phyloP scores from a whole-genome alignment of 208 protist genomes.

The Naegleria gruberi region DNA sequence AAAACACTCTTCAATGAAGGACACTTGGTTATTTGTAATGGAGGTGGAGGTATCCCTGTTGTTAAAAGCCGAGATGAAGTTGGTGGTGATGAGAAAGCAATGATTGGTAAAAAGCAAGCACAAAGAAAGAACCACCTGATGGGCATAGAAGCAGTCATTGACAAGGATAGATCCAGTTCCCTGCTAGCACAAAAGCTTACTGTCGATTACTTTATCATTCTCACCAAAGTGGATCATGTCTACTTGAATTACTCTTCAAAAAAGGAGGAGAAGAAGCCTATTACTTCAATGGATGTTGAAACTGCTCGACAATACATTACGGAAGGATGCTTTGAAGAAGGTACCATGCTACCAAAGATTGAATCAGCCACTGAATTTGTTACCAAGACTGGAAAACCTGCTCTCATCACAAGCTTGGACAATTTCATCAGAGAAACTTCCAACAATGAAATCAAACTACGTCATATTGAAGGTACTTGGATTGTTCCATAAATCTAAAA shows the following conservation, averaged over 20 bases:
- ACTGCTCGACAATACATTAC: neutral
- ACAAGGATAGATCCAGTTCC: neutral
- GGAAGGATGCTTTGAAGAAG: neutral
- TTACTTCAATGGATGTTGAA: neutral
- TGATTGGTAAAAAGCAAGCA: too few species aligned
- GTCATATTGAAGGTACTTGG: neutral
- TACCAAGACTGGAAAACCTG: neutral
- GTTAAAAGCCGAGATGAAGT: neutral
- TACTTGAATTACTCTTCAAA: neutral
- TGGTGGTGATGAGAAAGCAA: too few species aligned
- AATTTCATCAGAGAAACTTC: too few species aligned
- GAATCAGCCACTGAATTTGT: neutral
- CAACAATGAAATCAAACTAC: too few species aligned
- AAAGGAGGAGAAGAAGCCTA: neutral
- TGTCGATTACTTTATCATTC: neutral
- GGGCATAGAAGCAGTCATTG: neutral
- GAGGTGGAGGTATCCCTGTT: constrained; percentile 14
- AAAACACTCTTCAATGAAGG: neutral
- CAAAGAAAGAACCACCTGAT: neutral
- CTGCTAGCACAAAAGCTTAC: neutral
- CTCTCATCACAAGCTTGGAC: neutral
- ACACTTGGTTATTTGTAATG: neutral
- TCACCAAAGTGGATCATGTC: neutral
- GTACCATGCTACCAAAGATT: neutral
- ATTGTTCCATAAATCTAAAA: neutral